A percentile compares a stretch with the other conserved stretches of the same genome.
Evolutionary conservation across 495 filamentous ascomycete genomes (phyloP).

Genomic region (Tuber magnatum): DNA sequence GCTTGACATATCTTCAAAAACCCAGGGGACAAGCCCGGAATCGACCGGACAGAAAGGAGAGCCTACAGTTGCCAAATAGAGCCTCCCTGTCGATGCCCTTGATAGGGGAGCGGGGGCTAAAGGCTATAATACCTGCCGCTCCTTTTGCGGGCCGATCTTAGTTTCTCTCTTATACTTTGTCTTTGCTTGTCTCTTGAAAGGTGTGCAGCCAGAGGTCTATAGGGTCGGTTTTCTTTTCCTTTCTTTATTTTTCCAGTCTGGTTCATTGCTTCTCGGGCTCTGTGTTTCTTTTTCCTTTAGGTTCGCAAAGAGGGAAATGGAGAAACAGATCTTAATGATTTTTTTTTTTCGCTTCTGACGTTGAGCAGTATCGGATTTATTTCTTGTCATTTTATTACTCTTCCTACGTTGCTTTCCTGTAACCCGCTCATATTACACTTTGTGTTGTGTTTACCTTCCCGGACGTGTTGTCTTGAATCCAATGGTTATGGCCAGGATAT

Average conservation of each 20-base stretch:
- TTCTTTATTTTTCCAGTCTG: not conserved
- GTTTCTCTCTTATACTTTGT: not conserved
- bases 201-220: not conserved
- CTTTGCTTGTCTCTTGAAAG: not conserved
- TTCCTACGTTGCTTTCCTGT: not conserved
- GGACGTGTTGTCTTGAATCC: not conserved
- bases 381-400: slow-evolving; percentile 10
- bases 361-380: slow-evolving; percentile 6
- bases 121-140: not conserved
- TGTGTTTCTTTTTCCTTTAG: not conserved
- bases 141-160: not conserved
- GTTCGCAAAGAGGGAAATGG: slow-evolving; percentile 10
- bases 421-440: not conserved
- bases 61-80: not conserved
- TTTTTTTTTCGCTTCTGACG: slow-evolving; percentile 9
- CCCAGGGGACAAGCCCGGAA: slow-evolving; percentile 23
- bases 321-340: slow-evolving; percentile 6
- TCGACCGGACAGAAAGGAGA: slow-evolving; percentile 3
- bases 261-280: not conserved
- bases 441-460: not conserved
- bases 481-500: not conserved
- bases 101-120: not conserved
- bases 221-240: slow-evolving; percentile 1
- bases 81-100: not conserved
- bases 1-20: slow-evolving; percentile 24